Percentiles rank a stretch among this genome's conserved stretches.
Evolutionary conservation across 352 stramenopile species (phyloP).

Genomic region (Globisporangium iwayamae): DNA sequence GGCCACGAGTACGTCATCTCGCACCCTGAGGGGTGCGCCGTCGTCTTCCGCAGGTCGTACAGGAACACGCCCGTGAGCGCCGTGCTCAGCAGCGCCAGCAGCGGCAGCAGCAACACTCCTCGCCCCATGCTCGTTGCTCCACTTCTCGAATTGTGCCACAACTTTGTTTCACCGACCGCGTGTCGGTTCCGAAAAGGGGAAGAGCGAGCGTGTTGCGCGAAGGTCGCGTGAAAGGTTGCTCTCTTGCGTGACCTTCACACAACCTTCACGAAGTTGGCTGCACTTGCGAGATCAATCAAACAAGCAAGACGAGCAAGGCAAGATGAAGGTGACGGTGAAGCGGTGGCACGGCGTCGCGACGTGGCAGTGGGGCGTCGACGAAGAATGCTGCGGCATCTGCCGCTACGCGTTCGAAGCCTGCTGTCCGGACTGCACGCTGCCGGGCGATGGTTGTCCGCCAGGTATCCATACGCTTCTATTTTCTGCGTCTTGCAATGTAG

Average conservation of each 20-base stretch:
- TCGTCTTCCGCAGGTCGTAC: constrained; percentile 35
- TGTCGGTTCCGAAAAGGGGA: background rate
- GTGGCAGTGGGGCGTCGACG: constrained; percentile 90
- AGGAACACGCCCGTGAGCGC: constrained; percentile 32
- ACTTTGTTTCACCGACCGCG: background rate
- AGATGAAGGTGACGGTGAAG: constrained; percentile 84
- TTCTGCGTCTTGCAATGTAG: background rate
- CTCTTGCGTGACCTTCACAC: background rate
- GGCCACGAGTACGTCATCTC: constrained; percentile 87
- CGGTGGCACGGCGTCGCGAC: constrained; percentile 87
- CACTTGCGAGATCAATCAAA: background rate
- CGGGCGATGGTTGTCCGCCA: constrained; percentile 81
- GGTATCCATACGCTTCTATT: constrained; percentile 23
- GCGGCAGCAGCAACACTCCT: constrained; percentile 45
- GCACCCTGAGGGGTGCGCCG: constrained; percentile 38
- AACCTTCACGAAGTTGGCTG: background rate
- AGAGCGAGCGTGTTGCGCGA: background rate
- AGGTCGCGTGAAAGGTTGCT: background rate
- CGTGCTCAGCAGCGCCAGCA: constrained; percentile 44
- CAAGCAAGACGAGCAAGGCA: no score
- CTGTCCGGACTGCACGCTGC: constrained; percentile 75
- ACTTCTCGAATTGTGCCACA: constrained; percentile 7
- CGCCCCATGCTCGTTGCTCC: background rate
- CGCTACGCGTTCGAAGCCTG: constrained; percentile 80
- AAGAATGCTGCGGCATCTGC: constrained; percentile 90